These are phyloP conservation scores for Leccinum pellstonianum DNA, from an alignment of 768 basidiomycete species.

Conservation along the genomic window DNA sequence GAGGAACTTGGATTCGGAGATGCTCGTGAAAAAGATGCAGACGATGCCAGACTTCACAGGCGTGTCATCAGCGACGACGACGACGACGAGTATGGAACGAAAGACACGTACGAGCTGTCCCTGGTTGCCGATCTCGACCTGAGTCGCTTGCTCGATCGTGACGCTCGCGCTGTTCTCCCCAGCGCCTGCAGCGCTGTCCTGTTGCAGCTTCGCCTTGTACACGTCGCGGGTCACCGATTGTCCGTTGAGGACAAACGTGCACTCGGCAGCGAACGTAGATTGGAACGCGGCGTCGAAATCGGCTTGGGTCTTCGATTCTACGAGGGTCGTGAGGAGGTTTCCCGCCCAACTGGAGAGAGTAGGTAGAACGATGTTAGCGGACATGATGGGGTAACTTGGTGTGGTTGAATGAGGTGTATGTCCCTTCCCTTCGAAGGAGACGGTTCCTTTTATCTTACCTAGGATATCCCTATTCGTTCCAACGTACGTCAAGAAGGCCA, in stretches of 20 bases:
- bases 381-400: slow-evolving; percentile 16
- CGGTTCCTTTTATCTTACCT: slow-evolving; percentile 15
- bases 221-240: slow-evolving; percentile 36
- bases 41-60: slow-evolving; percentile 27
- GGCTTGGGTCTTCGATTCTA: slow-evolving; percentile 36
- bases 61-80: not conserved
- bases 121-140: slow-evolving; percentile 25
- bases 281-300: slow-evolving; percentile 42
- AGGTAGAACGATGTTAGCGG: slow-evolving; percentile 36
- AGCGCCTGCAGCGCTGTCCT: slow-evolving; percentile 24
- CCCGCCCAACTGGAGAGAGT: slow-evolving; percentile 44
- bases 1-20: slow-evolving; percentile 33
- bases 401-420: not conserved
- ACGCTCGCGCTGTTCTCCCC: slow-evolving; percentile 19
- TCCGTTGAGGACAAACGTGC: slow-evolving; percentile 43
- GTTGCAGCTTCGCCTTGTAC: slow-evolving; percentile 39
- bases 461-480: not conserved
- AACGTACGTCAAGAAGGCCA: not conserved
- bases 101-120: slow-evolving; percentile 26
- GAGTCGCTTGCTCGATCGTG: slow-evolving; percentile 27
- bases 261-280: slow-evolving; percentile 37
- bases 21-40: slow-evolving; percentile 21
- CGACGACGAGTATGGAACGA: not conserved
- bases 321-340: slow-evolving; percentile 37
- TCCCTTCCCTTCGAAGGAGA: not conserved